A percentile compares a stretch with the other conserved stretches of the same genome.
phyloP scores from a whole-genome alignment of 2,329 filamentous ascomycete genomes.

The Bipolaris victoriae region DNA sequence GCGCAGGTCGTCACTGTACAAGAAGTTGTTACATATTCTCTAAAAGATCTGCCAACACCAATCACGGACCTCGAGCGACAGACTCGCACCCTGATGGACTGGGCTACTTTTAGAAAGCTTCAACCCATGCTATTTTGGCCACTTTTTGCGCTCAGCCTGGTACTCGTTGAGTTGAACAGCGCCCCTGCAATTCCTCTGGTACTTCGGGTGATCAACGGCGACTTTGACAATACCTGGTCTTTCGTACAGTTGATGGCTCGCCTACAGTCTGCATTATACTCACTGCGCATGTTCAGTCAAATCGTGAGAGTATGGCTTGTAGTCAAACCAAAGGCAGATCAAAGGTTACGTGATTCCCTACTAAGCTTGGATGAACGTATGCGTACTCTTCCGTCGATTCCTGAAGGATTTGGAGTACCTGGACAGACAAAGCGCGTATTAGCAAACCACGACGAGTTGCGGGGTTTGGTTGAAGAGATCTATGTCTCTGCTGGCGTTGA shows the following conservation, averaged over 20 bases:
- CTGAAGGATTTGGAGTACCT: constrained; percentile 32
- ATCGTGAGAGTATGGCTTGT: constrained; percentile 35
- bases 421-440: constrained; percentile 27
- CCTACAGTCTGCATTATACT: constrained; percentile 53
- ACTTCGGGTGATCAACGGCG: constrained; percentile 33
- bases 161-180: constrained; percentile 29
- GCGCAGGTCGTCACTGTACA: constrained; percentile 38
- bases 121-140: constrained; percentile 30
- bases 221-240: constrained; percentile 46
- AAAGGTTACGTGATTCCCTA: constrained; percentile 1
- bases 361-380: constrained; percentile 25
- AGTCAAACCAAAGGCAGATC: constrained; percentile 1
- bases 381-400: constrained; percentile 31
- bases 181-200: constrained; percentile 25
- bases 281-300: constrained; percentile 51
- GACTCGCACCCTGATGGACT: constrained; percentile 22
- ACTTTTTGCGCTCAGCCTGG: constrained; percentile 32
- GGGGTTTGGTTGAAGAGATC: constrained; percentile 33
- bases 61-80: constrained; percentile 21
- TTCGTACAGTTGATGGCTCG: constrained; percentile 50
- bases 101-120: constrained; percentile 22
- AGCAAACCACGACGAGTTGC: constrained; percentile 24
- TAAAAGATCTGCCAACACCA: constrained; percentile 2
- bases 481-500: constrained; percentile 36
- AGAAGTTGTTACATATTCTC: constrained; percentile 20